These are phyloP conservation scores for Ilex paraguariensis DNA, from an alignment of 305 asterid species.

Conservation along the genomic window DNA sequence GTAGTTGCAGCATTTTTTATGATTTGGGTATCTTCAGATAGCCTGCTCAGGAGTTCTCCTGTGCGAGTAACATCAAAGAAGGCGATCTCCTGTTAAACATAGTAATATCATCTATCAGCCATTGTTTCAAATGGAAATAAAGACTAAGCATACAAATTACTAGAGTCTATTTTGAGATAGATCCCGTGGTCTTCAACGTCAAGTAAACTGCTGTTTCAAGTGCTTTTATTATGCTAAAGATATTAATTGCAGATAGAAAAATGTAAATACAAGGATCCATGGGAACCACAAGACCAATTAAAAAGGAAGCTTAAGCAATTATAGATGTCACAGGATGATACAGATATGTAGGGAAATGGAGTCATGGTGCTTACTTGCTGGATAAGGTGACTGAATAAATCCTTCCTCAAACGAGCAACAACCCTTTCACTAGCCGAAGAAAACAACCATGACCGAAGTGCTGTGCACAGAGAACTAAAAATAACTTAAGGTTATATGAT, in stretches of 20 bases:
- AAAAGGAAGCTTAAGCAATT: neutral
- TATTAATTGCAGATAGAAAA: too few species aligned
- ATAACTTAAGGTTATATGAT: conserved; percentile 1
- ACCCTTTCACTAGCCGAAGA: conserved; percentile 86
- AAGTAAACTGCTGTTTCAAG: neutral
- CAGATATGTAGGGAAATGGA: too few species aligned
- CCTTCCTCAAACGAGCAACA: conserved; percentile 72
- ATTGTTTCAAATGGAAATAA: neutral
- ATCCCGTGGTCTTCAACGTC: neutral
- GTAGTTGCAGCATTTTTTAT: conserved; percentile 88
- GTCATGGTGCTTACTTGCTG: conserved; percentile 47
- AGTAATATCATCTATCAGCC: neutral
- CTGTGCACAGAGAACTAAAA: conserved; percentile 65
- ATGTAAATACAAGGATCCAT: neutral
- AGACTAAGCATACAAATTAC: neutral
- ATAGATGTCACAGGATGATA: neutral
- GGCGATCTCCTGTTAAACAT: conserved; percentile 58
- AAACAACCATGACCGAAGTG: conserved; percentile 79
- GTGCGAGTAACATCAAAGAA: conserved; percentile 87
- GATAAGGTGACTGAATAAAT: conserved; percentile 71
- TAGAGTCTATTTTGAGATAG: neutral
- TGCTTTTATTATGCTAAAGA: neutral
- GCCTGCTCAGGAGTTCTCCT: conserved; percentile 85
- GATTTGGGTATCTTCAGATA: conserved; percentile 89
- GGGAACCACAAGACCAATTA: neutral